Conservation (phyloP, 148 eudicot genomes). For the Cornus florida region DNA sequence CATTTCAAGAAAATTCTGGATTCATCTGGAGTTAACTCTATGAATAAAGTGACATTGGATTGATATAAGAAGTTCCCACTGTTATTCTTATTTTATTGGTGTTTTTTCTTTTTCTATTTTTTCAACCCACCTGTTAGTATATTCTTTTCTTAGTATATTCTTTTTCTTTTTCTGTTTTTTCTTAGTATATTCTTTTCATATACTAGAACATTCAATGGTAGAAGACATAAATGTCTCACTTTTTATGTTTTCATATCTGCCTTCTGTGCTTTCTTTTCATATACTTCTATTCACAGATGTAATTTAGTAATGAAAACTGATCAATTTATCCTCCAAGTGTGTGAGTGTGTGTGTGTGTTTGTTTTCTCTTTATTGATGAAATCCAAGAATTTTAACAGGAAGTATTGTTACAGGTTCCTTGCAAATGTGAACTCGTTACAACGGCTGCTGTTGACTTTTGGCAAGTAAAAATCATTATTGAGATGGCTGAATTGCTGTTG, state of each 20-base stretch:
- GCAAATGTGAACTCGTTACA: conserved; percentile 32
- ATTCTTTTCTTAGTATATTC: too few relatives aligned
- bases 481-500: conserved; percentile 6
- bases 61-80: neutral
- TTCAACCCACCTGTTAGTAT: neutral
- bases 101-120: neutral
- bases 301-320: neutral
- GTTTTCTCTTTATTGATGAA: neutral
- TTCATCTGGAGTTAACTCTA: neutral
- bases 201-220: neutral
- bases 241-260: neutral
- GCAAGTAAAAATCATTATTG: conserved; percentile 17
- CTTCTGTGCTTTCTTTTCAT: neutral
- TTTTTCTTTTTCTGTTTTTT: neutral
- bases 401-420: conserved; percentile 42
- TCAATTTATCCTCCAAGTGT: neutral
- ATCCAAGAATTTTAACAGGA: conserved; percentile 4
- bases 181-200: neutral
- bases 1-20: neutral
- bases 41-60: neutral
- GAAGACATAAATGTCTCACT: neutral
- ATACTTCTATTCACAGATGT: neutral
- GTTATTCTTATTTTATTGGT: neutral
- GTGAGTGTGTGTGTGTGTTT: neutral
- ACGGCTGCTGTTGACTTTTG: conserved; percentile 29